Conservation (phyloP, 257 asterid species). For the Dorcoceras hygrometricum region DNA sequence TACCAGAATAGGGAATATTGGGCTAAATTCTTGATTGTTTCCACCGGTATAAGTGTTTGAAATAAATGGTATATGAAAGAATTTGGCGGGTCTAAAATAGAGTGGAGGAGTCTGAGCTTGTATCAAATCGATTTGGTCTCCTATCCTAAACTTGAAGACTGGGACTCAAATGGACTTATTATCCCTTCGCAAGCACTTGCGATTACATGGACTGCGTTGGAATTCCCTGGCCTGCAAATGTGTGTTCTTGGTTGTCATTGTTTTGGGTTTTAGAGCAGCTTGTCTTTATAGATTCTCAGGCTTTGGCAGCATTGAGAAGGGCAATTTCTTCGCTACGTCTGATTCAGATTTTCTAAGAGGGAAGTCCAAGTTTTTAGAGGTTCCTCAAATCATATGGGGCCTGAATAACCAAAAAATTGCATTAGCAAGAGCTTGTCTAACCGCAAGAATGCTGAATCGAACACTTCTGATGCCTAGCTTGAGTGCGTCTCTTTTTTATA, state of each 20-base stretch:
- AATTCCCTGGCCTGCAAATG: constrained; percentile 62
- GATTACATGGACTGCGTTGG: constrained; percentile 47
- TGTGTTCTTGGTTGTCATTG: constrained; percentile 34
- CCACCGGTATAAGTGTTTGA: background rate
- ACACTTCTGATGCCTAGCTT: constrained; percentile 82
- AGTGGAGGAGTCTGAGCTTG: constrained; percentile 11
- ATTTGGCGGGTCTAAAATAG: constrained; percentile 1
- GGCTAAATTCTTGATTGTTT: background rate
- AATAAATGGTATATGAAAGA: constrained; percentile 13
- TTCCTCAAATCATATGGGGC: constrained; percentile 91
- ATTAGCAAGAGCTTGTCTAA: constrained; percentile 81
- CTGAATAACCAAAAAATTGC: constrained; percentile 86
- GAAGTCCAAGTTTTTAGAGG: constrained; percentile 56
- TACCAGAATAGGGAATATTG: constrained; percentile 17
- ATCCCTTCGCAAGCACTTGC: constrained; percentile 43
- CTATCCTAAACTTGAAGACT: constrained; percentile 15
- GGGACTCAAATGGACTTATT: constrained; percentile 52
- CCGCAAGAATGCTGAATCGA: constrained; percentile 70
- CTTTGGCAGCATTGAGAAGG: constrained; percentile 33
- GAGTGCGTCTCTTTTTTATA: constrained; percentile 88
- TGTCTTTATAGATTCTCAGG: constrained; percentile 39
- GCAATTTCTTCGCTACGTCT: constrained; percentile 16
- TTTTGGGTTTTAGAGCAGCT: constrained; percentile 48
- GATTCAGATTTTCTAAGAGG: constrained; percentile 1
- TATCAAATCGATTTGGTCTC: constrained; percentile 20